Conservation (phyloP, 345 rosid species). For the Citrus trifoliata region DNA sequence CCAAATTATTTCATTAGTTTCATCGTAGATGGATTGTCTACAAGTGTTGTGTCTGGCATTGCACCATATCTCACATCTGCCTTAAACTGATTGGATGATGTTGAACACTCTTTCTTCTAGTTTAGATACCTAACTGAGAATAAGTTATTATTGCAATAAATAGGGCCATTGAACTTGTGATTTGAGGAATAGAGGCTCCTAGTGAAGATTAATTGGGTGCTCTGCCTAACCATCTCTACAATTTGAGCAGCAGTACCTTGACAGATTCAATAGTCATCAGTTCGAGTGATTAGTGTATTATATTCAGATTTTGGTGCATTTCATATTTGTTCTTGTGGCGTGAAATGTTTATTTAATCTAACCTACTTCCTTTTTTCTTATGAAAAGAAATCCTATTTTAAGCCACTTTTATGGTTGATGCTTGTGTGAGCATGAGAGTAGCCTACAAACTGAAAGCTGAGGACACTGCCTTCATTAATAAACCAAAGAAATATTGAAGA, state of each 20-base stretch:
- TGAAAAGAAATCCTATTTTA: not conserved
- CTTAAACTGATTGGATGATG: not conserved
- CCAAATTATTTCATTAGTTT: not conserved
- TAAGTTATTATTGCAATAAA: not conserved
- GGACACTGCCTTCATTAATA: not conserved
- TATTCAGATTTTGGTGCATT: not conserved
- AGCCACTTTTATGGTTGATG: not conserved
- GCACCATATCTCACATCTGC: not conserved
- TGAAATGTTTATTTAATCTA: not conserved
- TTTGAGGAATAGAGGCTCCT: not conserved
- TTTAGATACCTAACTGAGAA: not conserved
- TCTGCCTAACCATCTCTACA: not conserved
- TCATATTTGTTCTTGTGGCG: too few species aligned
- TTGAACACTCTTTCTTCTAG: not conserved
- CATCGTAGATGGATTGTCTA: not conserved
- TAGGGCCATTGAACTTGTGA: not conserved
- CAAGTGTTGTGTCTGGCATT: not conserved
- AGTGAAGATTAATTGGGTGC: not conserved
- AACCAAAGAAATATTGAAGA: not conserved
- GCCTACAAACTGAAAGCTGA: not conserved
- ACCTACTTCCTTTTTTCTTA: not conserved
- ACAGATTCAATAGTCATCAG: not conserved
- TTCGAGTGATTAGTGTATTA: not conserved
- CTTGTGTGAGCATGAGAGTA: not conserved
- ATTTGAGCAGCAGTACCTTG: not conserved